Evolutionary conservation across 805 yeast genomes (phyloP), one percentile per base, ranked within the genome.

Genomic region (Clavispora vitiphila): DNA sequence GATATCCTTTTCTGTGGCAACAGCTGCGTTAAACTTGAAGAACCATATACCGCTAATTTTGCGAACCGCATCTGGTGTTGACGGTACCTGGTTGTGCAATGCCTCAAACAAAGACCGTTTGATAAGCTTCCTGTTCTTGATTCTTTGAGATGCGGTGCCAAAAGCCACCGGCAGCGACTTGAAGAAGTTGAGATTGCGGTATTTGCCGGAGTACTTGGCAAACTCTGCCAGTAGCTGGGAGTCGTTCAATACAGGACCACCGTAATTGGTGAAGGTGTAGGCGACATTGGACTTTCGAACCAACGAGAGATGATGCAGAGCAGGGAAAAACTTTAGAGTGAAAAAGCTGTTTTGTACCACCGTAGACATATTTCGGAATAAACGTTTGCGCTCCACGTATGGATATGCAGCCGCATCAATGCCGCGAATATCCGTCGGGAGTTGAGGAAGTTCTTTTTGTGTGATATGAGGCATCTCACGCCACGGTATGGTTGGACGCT

Each of bases 261-360:
- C 57, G n/a, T 39, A 47, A 41, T 64, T 60, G 32, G 62, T 56
- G 48, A 63, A 62, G 3, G 61, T 60, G 39, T 61, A 60, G 10
- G 74, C 67, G 26, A 69, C 51, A 39, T 60, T 65, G 9, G 73
- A 67, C 46, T 69, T 69, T 30, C 73, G 55, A 32, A 52, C 54
- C 32, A 37, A n/a, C 11, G 62, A 48, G 5, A 64, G 34, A 34
- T 48, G 48, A 48, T 66, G 71, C 32, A 36, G 34, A 5, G 43
- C 45, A 4, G 72, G 72, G 10, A 60, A 51, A 41, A 63, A 68
- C 39, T 49, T 56, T 5, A 65, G 38, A 10, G 41, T 38, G 44
- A 68, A 52, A 47, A 52, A 64, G 21, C 44, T 38, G 48, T 48
- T 54, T 20, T 36, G 31, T 40, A 51, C 11, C 29, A 60, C 30